These are phyloP conservation scores for Triticum timopheevii DNA, from an alignment of 176 grass and related monocot species.

Conservation along the genomic window DNA sequence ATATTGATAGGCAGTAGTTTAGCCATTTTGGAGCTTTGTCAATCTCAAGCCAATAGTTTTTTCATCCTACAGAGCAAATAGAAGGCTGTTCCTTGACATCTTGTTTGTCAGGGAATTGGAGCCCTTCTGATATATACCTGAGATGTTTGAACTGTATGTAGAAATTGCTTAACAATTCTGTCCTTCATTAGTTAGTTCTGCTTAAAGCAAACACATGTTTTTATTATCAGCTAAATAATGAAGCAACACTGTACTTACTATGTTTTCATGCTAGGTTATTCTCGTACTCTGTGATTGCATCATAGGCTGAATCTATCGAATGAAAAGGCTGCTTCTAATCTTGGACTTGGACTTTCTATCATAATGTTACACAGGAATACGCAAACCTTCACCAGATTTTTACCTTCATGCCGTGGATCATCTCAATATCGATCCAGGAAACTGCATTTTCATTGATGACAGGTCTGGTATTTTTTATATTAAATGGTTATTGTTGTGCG, in stretches of 20 bases:
- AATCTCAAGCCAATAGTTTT: not conserved
- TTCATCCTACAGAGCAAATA: not conserved
- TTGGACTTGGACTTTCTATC: not conserved
- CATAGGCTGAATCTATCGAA: slow-evolving; percentile 4
- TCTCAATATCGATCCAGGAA: slow-evolving; percentile 74
- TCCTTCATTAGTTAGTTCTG: not conserved
- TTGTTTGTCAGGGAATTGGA: not conserved
- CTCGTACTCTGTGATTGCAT: not conserved
- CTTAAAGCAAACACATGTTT: not conserved
- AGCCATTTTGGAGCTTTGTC: not conserved
- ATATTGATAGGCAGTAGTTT: not conserved
- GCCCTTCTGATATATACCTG: not conserved
- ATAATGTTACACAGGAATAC: slow-evolving; percentile 61
- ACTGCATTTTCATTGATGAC: slow-evolving; percentile 94
- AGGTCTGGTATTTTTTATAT: slow-evolving; percentile 49
- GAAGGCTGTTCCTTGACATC: not conserved
- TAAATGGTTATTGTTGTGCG: not conserved
- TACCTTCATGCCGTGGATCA: slow-evolving; percentile 65
- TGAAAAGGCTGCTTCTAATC: not conserved
- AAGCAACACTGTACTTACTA: not conserved
- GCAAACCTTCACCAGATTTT: slow-evolving; percentile 75
- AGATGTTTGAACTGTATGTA: not conserved
- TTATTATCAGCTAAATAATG: not conserved
- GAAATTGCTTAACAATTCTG: not conserved
- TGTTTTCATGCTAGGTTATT: slow-evolving; percentile 1